These are phyloP conservation scores for Boletus mariae DNA, from an alignment of 1,284 basidiomycete species.

Conservation along the genomic window DNA sequence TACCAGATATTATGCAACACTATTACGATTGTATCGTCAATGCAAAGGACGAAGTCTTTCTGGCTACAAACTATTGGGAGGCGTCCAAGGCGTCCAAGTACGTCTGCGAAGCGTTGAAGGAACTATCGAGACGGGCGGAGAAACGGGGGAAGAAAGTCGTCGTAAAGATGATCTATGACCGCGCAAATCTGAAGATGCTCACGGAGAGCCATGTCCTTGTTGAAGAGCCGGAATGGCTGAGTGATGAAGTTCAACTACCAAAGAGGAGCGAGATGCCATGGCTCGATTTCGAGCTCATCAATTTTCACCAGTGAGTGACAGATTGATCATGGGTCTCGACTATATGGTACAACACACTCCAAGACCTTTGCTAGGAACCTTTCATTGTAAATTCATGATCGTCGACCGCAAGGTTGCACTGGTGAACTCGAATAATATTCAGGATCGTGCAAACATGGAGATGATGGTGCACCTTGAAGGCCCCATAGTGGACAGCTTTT, in stretches of 20 bases:
- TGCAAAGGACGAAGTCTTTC: conserved; percentile 56
- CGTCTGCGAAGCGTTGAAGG: conserved; percentile 51
- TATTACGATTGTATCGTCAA: conserved; percentile 53
- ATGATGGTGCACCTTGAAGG: conserved; percentile 69
- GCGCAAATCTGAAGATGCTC: conserved; percentile 58
- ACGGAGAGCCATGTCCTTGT: conserved; percentile 56
- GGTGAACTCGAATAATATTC: conserved; percentile 75
- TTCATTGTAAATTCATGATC: conserved; percentile 76
- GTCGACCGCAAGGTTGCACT: conserved; percentile 72
- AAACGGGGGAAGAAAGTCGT: conserved; percentile 49
- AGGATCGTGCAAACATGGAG: conserved; percentile 65
- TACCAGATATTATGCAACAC: conserved; percentile 63
- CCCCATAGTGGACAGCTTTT: conserved; percentile 67
- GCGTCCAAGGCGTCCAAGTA: conserved; percentile 50
- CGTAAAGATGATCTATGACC: conserved; percentile 64
- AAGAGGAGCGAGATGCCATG: conserved; percentile 55
- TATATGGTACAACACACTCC: conserved; percentile 32
- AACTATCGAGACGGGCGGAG: conserved; percentile 50
- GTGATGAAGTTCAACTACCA: conserved; percentile 54
- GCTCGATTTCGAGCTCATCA: conserved; percentile 59
- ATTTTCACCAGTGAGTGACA: conserved; percentile 38
- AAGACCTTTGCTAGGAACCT: conserved; percentile 64
- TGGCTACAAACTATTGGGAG: conserved; percentile 60
- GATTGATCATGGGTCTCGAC: neutral
- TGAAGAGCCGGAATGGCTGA: conserved; percentile 43